These are phyloP conservation scores for Dalbergia oliveri DNA, from an alignment of 306 rosid species.

Conservation along the genomic window DNA sequence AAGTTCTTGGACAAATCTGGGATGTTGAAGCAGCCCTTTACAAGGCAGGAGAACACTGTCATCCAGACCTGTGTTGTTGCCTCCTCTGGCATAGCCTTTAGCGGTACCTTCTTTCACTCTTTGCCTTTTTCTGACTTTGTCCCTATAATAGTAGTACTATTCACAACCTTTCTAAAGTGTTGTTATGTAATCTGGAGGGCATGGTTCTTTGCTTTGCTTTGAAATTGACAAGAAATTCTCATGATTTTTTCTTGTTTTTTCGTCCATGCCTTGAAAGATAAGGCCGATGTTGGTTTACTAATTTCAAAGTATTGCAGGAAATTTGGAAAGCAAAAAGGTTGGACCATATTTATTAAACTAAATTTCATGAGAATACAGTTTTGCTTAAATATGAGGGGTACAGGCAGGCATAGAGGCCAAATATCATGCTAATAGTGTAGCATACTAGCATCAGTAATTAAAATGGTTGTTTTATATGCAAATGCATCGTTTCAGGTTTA, in stretches of 20 bases:
- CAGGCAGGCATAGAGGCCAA: no score
- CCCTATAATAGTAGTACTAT: neutral
- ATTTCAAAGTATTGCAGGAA: slow-evolving; percentile 16
- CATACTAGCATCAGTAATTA: neutral
- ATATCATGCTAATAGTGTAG: neutral
- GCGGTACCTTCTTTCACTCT: slow-evolving; percentile 48
- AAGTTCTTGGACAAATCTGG: slow-evolving; percentile 56
- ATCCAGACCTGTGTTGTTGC: slow-evolving; percentile 73
- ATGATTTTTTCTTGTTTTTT: neutral
- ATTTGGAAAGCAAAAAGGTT: neutral
- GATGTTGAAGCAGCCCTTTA: slow-evolving; percentile 58
- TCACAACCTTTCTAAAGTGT: neutral
- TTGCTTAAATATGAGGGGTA: neutral
- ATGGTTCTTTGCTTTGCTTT: neutral
- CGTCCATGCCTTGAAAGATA: slow-evolving; percentile 30
- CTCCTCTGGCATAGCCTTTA: slow-evolving; percentile 69
- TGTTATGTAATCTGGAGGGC: neutral
- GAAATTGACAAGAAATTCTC: neutral
- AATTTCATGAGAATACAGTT: neutral
- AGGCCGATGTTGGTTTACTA: slow-evolving; percentile 11
- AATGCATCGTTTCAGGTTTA: neutral
- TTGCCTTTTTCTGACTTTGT: neutral
- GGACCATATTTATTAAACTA: slow-evolving; percentile 7
- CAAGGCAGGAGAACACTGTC: slow-evolving; percentile 70
- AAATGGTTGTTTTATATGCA: neutral